Percentiles rank a stretch among this genome's conserved stretches.
phyloP scores from a whole-genome alignment of 2,329 filamentous ascomycete species.

The Hyphodiscus sp. region DNA sequence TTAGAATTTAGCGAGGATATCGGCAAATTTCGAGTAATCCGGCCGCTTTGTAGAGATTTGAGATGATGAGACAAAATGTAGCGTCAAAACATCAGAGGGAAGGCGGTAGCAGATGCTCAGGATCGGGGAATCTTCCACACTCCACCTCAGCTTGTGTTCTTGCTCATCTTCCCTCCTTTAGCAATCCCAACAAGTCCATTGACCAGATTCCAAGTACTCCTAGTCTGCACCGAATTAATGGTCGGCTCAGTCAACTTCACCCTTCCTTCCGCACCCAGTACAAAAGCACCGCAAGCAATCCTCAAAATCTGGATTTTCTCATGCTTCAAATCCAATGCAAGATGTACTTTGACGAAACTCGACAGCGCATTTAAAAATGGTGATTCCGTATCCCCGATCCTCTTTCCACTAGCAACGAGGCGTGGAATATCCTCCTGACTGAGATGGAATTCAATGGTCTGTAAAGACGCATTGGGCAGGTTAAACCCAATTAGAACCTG shows the following conservation, averaged over 20 bases:
- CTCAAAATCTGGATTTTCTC: conserved; percentile 34
- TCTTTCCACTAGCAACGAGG: conserved; percentile 22
- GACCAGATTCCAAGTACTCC: conserved; percentile 20
- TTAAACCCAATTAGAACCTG: conserved; percentile 26
- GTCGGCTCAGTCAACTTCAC: conserved; percentile 32
- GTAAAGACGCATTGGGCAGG: conserved; percentile 27
- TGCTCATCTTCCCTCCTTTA: conserved; percentile 6
- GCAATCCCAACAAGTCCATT: conserved; percentile 19
- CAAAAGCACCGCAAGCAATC: conserved; percentile 36
- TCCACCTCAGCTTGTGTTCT: too few species aligned
- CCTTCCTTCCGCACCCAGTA: conserved; percentile 33
- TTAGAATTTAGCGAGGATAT: too few species aligned
- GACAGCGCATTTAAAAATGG: conserved; percentile 36
- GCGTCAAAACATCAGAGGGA: too few species aligned
- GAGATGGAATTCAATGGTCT: conserved; percentile 38
- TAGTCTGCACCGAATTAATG: conserved; percentile 13
- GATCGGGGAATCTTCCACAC: too few species aligned
- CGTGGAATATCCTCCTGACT: conserved; percentile 33
- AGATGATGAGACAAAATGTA: too few species aligned
- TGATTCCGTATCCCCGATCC: conserved; percentile 10
- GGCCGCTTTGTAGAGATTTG: too few species aligned
- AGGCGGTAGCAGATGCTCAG: too few species aligned
- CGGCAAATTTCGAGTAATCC: too few species aligned
- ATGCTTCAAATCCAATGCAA: conserved; percentile 35
- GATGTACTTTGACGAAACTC: conserved; percentile 33